Evolutionary conservation across 2,329 filamentous ascomycete species (phyloP).

Genomic region (Diaporthe vexans): DNA sequence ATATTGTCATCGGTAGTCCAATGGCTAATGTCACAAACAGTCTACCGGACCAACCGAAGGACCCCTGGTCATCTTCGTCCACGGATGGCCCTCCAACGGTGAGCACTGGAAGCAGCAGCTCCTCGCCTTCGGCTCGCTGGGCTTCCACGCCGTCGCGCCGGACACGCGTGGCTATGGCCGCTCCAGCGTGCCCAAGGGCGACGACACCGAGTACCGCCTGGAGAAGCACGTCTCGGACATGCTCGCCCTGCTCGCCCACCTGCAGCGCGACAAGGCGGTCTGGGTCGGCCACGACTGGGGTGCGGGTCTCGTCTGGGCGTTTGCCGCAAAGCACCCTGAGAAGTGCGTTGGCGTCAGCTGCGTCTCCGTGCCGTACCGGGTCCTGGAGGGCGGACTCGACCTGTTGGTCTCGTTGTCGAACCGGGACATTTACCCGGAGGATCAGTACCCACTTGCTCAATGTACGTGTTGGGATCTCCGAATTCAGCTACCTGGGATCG

Average conservation of each 20-base stretch:
- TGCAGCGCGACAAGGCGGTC: slow-evolving; percentile 54
- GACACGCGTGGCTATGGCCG: slow-evolving; percentile 55
- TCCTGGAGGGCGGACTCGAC: slow-evolving; percentile 57
- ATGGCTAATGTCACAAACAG: background rate
- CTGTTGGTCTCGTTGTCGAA: slow-evolving; percentile 53
- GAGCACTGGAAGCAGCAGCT: slow-evolving; percentile 51
- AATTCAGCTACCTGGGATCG: background rate
- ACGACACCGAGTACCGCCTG: slow-evolving; percentile 49
- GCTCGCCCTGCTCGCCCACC: slow-evolving; percentile 50
- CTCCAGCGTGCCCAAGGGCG: slow-evolving; percentile 49
- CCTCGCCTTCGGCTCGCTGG: slow-evolving; percentile 47
- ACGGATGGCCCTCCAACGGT: slow-evolving; percentile 54
- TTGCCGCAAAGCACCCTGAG: slow-evolving; percentile 49
- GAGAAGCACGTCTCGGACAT: slow-evolving; percentile 52
- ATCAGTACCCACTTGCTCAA: slow-evolving; percentile 54
- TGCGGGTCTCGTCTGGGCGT: slow-evolving; percentile 46
- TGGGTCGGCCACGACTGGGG: slow-evolving; percentile 64
- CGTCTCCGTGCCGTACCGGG: slow-evolving; percentile 57
- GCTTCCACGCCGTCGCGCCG: slow-evolving; percentile 52
- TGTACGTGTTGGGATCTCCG: slow-evolving; percentile 22
- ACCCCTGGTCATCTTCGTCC: slow-evolving; percentile 52
- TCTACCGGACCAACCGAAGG: slow-evolving; percentile 48
- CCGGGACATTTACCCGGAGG: slow-evolving; percentile 59
- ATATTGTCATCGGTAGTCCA: no score
- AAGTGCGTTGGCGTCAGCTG: slow-evolving; percentile 45